Conservation (phyloP, 495 filamentous ascomycete species). For the Usnea hakonensis region DNA sequence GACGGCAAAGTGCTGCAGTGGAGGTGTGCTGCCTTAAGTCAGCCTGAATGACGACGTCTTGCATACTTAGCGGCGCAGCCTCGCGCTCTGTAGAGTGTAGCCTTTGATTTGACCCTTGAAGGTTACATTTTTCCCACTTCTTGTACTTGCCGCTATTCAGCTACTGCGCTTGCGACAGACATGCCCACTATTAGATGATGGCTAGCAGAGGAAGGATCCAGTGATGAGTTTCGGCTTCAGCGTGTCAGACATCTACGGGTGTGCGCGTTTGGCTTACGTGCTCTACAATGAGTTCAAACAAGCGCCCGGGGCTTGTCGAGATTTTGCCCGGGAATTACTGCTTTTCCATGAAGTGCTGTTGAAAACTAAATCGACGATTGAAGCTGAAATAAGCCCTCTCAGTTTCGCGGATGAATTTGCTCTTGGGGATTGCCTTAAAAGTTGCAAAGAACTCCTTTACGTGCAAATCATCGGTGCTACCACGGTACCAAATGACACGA, state of each 20-base stretch:
- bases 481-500: background rate
- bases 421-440: background rate
- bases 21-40: background rate
- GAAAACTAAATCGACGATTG: background rate
- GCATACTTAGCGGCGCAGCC: background rate
- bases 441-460: slow-evolving; percentile 1
- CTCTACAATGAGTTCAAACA: slow-evolving; percentile 9
- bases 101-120: background rate
- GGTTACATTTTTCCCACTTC: background rate
- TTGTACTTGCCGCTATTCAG: background rate
- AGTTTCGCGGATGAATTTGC: background rate
- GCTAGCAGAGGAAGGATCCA: background rate
- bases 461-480: background rate
- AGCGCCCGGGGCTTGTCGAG: slow-evolving; percentile 5
- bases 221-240: slow-evolving; percentile 19
- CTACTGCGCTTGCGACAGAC: background rate
- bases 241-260: slow-evolving; percentile 10
- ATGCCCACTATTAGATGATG: background rate
- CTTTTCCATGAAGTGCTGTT: slow-evolving; percentile 2
- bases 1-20: too few relatives aligned
- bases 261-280: background rate
- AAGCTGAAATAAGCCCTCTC: background rate
- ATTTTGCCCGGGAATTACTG: slow-evolving; percentile 6
- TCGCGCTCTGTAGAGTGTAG: background rate
- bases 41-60: background rate